Base-by-base conservation (phyloP, 2,329 filamentous ascomycete species). In the Peltaster fructicola region DNA sequence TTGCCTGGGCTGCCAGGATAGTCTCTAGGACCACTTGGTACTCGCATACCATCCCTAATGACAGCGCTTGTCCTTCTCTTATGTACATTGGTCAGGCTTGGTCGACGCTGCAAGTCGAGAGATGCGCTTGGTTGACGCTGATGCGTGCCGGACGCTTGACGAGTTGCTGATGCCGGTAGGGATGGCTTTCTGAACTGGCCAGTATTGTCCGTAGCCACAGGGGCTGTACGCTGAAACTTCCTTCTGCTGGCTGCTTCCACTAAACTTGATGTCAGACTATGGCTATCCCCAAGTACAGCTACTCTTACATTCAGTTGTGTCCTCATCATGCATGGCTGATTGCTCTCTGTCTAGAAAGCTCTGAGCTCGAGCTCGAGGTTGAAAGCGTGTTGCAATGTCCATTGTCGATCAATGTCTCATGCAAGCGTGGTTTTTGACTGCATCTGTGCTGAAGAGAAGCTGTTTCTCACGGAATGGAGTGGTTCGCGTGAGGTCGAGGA, bases 141-240 rank as follows among this genome's bases (percentile, higher is more conserved):
- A n/a, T n/a, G n/a, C n/a, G n/a, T n/a, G n/a, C n/a, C n/a, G n/a
- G n/a, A n/a, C n/a, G n/a, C n/a, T n/a, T n/a, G n/a, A n/a, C 34
- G 47, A 45, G 36, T 41, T 16, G 45, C 47, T 20, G 46, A 49
- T 5, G 47, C 47, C 14, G 47, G 47, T 7, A 49, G 21, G 12
- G 43, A 53, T 23, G 53, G 47, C 38, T 58, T 58, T 31, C 56
- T 54, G 36, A 58, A 52, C 17, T 22, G 26, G 12, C 35, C 42
- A 41, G 43, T 45, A 36, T 49, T 47, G 31, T 46, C 41, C 14
- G 30, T 16, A 22, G 33, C 33, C 24, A 52, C 45, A 37, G 40
- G 43, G 23, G 51, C 44, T 7, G 50, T 51, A 36, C 53, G 52
- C 36, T 56, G 50, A 41, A 56, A 54, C 40, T 54, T 56, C 45